Evolutionary conservation across 768 basidiomycete species (phyloP), one percentile per base, ranked within the genome.

Genomic region (Chlorophyllum brunneum): DNA sequence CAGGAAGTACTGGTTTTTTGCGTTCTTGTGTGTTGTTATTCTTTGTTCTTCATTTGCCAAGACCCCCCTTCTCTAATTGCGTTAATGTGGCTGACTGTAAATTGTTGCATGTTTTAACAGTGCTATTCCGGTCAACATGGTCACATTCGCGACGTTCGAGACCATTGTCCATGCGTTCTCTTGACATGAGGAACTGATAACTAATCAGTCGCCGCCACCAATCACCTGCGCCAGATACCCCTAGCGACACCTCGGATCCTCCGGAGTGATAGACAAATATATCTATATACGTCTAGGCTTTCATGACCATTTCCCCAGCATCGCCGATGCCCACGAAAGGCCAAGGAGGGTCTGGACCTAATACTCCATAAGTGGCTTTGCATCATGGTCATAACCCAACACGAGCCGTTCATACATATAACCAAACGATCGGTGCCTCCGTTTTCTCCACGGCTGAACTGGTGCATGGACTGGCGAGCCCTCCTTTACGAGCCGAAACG

Each of bases 111-210:
- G 33, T 34, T 45, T 30, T 37, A 26, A 48, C 55, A 89, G 86
- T 34, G 86, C 88, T n/a, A 76, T 90, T 20, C 90, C 89, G 2
- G 87, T 88, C n/a, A 91, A 91, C 58, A 88, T 91, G 78, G 85
- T 83, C 27, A 89, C 85, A 1, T 91, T 92, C 65, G 79, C 76
- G 2, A 80, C 82, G 1, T 92, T 89, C 55, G 88, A 92, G 57
- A 66, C 72, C 1, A 72, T 84, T 29, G 78, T 84, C 0, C 73
- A 67, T 33, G 63, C 63, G 13, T 56, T 74, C 15, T 61, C 64
- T 33, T 65, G 54, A 49, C 20, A 22, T 9, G 29, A n/a, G n/a
- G n/a, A 6, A 36, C 36, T 36, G 42, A 20, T 37, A 36, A 11
- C 48, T 24, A 49, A 30, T 40, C 39, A 39, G 22, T 36, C 26